phyloP scores from a whole-genome alignment of 1,139 yeast genomes.

The Diutina neorugosa region DNA sequence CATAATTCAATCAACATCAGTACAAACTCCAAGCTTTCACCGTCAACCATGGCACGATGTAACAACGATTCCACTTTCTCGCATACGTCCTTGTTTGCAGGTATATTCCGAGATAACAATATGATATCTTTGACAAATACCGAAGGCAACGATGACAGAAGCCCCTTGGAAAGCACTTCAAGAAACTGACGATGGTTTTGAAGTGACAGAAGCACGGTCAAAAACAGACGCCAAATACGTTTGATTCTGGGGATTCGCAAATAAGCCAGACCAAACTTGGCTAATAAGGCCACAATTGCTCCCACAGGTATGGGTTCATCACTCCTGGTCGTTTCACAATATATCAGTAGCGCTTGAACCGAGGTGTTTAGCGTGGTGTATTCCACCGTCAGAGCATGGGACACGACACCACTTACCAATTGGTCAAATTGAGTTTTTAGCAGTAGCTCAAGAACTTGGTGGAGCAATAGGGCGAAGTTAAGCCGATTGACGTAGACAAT shows the following conservation, averaged over 20 bases:
- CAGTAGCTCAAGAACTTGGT: constrained; percentile 18
- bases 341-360: constrained; percentile 14
- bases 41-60: neutral
- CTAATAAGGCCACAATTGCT: neutral
- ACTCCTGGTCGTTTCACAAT: constrained; percentile 12
- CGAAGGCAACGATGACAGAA: neutral
- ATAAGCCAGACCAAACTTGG: neutral
- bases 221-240: neutral
- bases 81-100: neutral
- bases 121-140: neutral
- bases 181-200: neutral
- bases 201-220: neutral
- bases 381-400: constrained; percentile 11
- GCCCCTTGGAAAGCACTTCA: neutral
- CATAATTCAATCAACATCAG: constrained; percentile 20
- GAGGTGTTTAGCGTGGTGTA: constrained; percentile 17
- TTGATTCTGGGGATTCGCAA: neutral
- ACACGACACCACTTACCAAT: constrained; percentile 7
- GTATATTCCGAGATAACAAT: neutral
- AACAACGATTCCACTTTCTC: neutral
- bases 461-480: constrained; percentile 23
- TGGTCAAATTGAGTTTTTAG: neutral
- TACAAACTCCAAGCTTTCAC: constrained; percentile 16
- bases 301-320: constrained; percentile 5
- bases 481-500: constrained; percentile 26